Base-by-base conservation (phyloP, 768 basidiomycete genomes). In the Lentinula guzmanii region DNA sequence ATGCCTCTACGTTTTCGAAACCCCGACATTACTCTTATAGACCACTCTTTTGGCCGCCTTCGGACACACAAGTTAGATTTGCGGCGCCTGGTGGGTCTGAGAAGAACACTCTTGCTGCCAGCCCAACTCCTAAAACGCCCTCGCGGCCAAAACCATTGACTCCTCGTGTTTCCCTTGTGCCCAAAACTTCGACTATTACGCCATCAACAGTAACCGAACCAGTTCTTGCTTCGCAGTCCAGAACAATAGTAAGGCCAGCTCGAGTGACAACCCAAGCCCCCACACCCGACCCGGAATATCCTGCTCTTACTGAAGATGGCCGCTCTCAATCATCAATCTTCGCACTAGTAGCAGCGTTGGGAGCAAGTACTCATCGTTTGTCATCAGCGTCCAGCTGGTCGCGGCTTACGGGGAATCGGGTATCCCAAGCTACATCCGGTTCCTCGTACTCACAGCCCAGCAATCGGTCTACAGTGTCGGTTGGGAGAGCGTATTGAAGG, bases 31-130 rank as follows among this genome's bases (percentile, higher is more conserved):
- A 64, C 52, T 63, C 67, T n/a, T 72, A 74, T 59, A 70, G 66
- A 33, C 74, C 75, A 10, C 48, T 56, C 9, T 58, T 74, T 55
- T 68, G 68, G 48, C 68, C 64, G 18, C 68, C 70, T 35, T 60
- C 68, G 4, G 69, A 70, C 15, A 71, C 75, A 34, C 78, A 70
- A 62, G 75, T 83, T 64, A 79, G 71, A 37, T 84, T 83, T 65
- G 72, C 69, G 35, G 68, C 62, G 13, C 58, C 67, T 61, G 60
- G 64, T 57, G 43, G 45, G 24, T 54, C 55, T 15, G 18, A 24
- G 21, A 37, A 34, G 8, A 42, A 28, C 13, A n/a, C 63, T 8
- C 45, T 57, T 45, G n/a, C 43, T 11, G 35, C 66, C n/a, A 65
- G 64, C 42, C 61, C 63, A 2, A 60, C 56, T 33, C 62, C 62